phyloP scores from a whole-genome alignment of 2,329 filamentous ascomycete species.

The Pseudonectria foliicola region DNA sequence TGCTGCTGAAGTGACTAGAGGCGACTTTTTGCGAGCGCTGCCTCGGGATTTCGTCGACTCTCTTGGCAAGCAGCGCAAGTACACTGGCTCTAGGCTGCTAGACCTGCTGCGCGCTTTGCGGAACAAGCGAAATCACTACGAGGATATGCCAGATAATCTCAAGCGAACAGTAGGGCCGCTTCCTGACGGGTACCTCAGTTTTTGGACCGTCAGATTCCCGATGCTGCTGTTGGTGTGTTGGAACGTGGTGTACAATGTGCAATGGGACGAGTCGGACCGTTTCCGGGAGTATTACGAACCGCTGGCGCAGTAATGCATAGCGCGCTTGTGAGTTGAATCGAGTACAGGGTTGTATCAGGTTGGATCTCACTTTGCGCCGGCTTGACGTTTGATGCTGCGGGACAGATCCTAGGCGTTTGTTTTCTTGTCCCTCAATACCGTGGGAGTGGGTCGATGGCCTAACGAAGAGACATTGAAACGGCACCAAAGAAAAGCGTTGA shows the following conservation, averaged over 20 bases:
- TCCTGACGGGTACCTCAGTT: slow-evolving; percentile 73
- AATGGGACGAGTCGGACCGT: slow-evolving; percentile 54
- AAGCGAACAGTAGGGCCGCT: slow-evolving; percentile 63
- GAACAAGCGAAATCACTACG: slow-evolving; percentile 97
- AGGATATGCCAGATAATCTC: slow-evolving; percentile 82
- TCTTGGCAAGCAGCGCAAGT: slow-evolving; percentile 90
- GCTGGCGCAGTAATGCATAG: slow-evolving; percentile 24
- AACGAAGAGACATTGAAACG: no score
- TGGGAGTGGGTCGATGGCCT: no score
- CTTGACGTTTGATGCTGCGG: no score
- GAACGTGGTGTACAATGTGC: slow-evolving; percentile 61
- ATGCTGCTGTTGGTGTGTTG: slow-evolving; percentile 72
- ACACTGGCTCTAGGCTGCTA: slow-evolving; percentile 74
- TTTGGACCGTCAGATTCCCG: slow-evolving; percentile 78
- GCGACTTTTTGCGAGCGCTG: slow-evolving; percentile 71
- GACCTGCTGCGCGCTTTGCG: slow-evolving; percentile 82
- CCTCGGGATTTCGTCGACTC: slow-evolving; percentile 81
- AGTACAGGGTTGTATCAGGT: no score
- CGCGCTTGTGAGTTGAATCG: no score
- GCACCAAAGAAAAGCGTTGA: no score
- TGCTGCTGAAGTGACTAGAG: slow-evolving; percentile 47
- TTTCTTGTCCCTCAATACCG: no score
- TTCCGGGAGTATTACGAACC: slow-evolving; percentile 67
- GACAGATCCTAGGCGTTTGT: no score
- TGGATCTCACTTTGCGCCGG: no score